Evolutionary conservation across 1,284 basidiomycete genomes (phyloP).

Genomic region (Ceratobasidium sp.): DNA sequence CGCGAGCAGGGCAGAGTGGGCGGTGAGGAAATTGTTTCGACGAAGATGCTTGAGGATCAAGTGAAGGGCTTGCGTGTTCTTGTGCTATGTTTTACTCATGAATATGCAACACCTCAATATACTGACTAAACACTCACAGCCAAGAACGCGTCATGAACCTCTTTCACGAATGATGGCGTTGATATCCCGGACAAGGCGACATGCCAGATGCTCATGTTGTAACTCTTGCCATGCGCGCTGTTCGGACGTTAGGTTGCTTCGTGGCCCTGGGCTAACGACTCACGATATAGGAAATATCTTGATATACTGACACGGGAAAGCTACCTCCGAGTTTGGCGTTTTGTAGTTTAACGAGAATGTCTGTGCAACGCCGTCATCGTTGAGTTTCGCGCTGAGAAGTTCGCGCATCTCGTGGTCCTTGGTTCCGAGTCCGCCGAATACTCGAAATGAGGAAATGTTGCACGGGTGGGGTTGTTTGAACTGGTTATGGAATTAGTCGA

Average conservation of each 20-base stretch:
- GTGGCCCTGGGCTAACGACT: neutral
- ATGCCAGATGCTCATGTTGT: slow-evolving; percentile 80
- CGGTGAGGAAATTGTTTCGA: slow-evolving; percentile 72
- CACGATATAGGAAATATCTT: slow-evolving; percentile 77
- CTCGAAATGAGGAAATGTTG: slow-evolving; percentile 80
- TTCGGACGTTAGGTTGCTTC: neutral
- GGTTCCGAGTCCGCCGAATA: slow-evolving; percentile 55
- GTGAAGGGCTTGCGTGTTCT: slow-evolving; percentile 68
- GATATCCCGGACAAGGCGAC: slow-evolving; percentile 66
- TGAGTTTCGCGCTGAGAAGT: slow-evolving; percentile 62
- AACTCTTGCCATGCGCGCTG: slow-evolving; percentile 71
- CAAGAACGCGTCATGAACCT: slow-evolving; percentile 60
- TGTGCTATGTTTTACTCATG: slow-evolving; percentile 55
- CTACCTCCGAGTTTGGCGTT: slow-evolving; percentile 60
- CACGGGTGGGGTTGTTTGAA: slow-evolving; percentile 69
- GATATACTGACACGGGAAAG: slow-evolving; percentile 69
- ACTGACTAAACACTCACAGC: slow-evolving; percentile 57
- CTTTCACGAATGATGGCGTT: slow-evolving; percentile 62
- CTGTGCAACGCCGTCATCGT: slow-evolving; percentile 69
- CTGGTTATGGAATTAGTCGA: slow-evolving; percentile 4
- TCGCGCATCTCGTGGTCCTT: slow-evolving; percentile 40
- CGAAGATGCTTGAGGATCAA: slow-evolving; percentile 82
- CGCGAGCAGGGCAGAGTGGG: slow-evolving; percentile 67
- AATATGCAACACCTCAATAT: neutral
- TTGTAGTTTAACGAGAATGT: slow-evolving; percentile 63